These are phyloP conservation scores for Pichia kudriavzevii DNA, from an alignment of 1,139 yeast genomes.

Conservation along the genomic window DNA sequence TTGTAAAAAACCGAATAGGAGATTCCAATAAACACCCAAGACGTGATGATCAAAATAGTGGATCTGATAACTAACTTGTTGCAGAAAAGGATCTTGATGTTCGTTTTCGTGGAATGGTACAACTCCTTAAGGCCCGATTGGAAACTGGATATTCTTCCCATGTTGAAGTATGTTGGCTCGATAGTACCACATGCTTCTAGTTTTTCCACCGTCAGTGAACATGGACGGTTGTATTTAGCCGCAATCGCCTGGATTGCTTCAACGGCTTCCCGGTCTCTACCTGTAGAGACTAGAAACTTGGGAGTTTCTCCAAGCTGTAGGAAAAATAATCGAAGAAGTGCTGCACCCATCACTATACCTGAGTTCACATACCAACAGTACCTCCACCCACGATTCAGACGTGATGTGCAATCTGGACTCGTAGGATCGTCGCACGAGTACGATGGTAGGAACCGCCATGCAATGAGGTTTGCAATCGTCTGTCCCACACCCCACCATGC, in stretches of 20 bases:
- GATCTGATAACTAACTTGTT: constrained; percentile 35
- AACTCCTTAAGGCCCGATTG: constrained; percentile 18
- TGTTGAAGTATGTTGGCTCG: constrained; percentile 14
- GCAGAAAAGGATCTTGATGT: constrained; percentile 33
- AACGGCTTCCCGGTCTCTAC: constrained; percentile 46
- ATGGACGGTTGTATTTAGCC: constrained; percentile 34
- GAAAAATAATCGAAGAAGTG: constrained; percentile 40
- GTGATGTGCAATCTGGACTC: constrained; percentile 37
- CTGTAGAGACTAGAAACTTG: constrained; percentile 44
- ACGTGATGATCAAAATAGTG: constrained; percentile 34
- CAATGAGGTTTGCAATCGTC: constrained; percentile 44
- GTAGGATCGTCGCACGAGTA: constrained; percentile 43
- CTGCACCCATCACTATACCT: constrained; percentile 43
- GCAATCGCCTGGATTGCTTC: constrained; percentile 34
- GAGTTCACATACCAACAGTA: constrained; percentile 49
- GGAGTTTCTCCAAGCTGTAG: constrained; percentile 50
- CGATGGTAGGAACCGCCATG: constrained; percentile 51
- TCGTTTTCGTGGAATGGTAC: constrained; percentile 22
- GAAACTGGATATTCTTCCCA: constrained; percentile 13
- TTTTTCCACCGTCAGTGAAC: constrained; percentile 39
- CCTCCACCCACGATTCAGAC: constrained; percentile 53
- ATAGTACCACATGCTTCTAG: constrained; percentile 38
- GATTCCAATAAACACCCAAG: constrained; percentile 47
- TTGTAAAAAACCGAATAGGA: constrained; percentile 46
- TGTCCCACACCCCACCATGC: constrained; percentile 61